Evolutionary conservation across 2,329 filamentous ascomycete genomes (phyloP), one percentile per base, ranked within the genome.

Genomic region (Fusarium siculi): DNA sequence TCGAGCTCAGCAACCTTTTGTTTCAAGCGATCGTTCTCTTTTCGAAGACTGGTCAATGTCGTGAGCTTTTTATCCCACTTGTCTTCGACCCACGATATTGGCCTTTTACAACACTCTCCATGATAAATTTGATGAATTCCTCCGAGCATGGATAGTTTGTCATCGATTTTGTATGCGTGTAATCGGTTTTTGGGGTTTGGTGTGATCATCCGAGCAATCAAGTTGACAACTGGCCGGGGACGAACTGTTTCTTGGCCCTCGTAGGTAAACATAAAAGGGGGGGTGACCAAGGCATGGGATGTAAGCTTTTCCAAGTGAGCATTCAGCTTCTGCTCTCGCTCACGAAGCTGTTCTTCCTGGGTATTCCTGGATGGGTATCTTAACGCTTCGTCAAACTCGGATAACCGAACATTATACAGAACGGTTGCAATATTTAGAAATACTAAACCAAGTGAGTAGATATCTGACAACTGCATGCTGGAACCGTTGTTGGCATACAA

Each of bases 81-180:
- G 37, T 81, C 77, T 69, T 81, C 80, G 9, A 83, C 76, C 77
- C 80, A 81, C 5, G 80, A 79, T 21, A 81, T 75, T 1, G 80
- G 80, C 15, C 82, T 80, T 72, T 83, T 86, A 74, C 85, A 87
- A 72, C 85, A 87, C 25, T 77, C 74, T 18, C 81, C 80, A 68
- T 87, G 85, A 68, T 87, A 87, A 9, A 85, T 81, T 59, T 87
- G 85, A 43, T 85, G 83, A 30, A 87, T 79, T 10, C 85, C 85
- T 8, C 85, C 85, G 0, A 87, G 79, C 71, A 82, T 83, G 3
- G 82, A 82, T 7, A 87, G 77, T 54, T 84, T 84, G 9, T 80
- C 78, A 53, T 84, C 82, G 21, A 84, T 79, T 47, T 82, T 79
- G 32, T 81, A 78, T 8, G 82, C 83, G 1, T 79, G 70, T 0